Evolutionary conservation across 2,329 filamentous ascomycete genomes (phyloP), one percentile per base, ranked within the genome.

Genomic region (Lecanicillium sp.): DNA sequence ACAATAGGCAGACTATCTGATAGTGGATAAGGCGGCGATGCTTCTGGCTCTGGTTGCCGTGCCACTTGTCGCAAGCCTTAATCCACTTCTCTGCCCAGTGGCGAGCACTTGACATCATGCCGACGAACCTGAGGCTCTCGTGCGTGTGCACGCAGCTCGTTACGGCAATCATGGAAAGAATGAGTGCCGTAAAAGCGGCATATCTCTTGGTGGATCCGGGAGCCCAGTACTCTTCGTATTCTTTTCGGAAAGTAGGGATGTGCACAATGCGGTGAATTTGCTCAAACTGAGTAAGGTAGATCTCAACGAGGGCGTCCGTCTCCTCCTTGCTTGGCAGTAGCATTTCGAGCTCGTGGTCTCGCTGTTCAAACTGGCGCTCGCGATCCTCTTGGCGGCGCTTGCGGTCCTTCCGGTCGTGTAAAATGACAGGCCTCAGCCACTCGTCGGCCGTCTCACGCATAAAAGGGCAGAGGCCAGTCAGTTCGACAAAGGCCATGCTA

Each of bases 401-500:
- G 35, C 73, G 68, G 48, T 78, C 73, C 56, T 78, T 77, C 46
- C 64, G 63, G 30, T 68, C 61, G 45, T 73, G 69, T 18, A 75
- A 64, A 28, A 74, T 72, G 32, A 78, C 67, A 7, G 75, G 74
- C 37, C 70, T 66, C 39, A 79, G 63, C 72, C 74, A 78, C 51
- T 78, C 72, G 38, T 77, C 71, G 9, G 74, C 73, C 1, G 73
- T 78, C 57, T 78, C 73, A 46, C 69, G 71, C 75, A 79, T 78
- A 42, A 78, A 78, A 12, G 72, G 70, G 33, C 67, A 72, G 33
- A 79, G 62, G 3, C 75, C 74, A 3, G 70, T 70, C 48, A 74
- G 59, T 60, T 77, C 73, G 35, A 70, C 68, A 49, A 78, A 74
- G 9, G 75, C 74, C 57, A 76, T 71, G 57, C 69, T 77, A 32